phyloP scores from a whole-genome alignment of 176 grass and related monocot species.

The Oryza glaberrima region DNA sequence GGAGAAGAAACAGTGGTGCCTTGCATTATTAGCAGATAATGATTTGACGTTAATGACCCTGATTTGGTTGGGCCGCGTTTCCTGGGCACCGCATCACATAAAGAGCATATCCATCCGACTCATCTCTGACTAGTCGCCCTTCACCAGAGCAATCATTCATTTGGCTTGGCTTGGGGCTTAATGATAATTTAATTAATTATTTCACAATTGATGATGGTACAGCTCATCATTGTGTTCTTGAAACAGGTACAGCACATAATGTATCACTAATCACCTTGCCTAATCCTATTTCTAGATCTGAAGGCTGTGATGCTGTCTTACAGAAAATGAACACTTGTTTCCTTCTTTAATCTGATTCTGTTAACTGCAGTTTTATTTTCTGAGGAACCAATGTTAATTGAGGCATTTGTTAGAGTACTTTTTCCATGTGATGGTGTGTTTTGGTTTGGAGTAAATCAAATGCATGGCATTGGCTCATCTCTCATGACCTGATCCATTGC shows the following conservation, averaged over 20 bases:
- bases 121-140: not conserved
- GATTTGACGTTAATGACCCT: constrained; percentile 32
- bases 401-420: not conserved
- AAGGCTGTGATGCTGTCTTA: not conserved
- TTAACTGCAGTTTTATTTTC: not conserved
- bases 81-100: constrained; percentile 50
- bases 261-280: not conserved
- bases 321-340: not conserved
- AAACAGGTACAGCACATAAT: not conserved
- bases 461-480: not conserved
- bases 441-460: not conserved
- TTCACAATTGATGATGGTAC: not conserved
- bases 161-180: not conserved
- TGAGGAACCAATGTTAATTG: not conserved
- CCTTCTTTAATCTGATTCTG: not conserved
- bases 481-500: not conserved
- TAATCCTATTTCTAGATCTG: not conserved
- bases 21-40: not conserved
- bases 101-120: constrained; percentile 26
- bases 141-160: not conserved
- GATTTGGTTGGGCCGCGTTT: constrained; percentile 21
- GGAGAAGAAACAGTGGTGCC: too few relatives aligned
- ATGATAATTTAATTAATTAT: not conserved
- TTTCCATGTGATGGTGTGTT: not conserved
- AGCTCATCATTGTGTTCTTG: not conserved